Evolutionary conservation across 2,329 filamentous ascomycete genomes (phyloP).

Genomic region (Bipolaris oryzae): DNA sequence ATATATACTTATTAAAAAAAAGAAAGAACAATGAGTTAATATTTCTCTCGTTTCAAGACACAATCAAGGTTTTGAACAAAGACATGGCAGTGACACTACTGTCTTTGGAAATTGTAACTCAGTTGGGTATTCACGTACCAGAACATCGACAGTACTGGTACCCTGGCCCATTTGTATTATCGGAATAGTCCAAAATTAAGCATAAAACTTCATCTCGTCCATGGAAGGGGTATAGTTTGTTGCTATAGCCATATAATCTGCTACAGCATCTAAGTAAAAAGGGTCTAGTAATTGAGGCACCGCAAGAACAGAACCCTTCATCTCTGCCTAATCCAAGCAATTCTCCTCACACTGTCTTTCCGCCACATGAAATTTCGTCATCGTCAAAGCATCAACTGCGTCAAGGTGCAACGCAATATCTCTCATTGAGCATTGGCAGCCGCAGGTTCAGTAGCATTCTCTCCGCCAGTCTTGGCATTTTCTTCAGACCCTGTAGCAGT

Average conservation of each 20-base stretch:
- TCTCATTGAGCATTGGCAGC: constrained; percentile 14
- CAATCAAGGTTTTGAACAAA: too few species aligned
- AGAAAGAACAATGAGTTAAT: too few species aligned
- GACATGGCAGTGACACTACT: too few species aligned
- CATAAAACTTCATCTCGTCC: background rate
- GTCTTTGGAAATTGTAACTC: too few species aligned
- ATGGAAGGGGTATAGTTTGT: constrained; percentile 12
- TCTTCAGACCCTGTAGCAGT: constrained; percentile 17
- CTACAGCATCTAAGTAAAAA: constrained; percentile 12
- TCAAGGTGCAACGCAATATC: background rate
- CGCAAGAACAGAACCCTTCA: constrained; percentile 6
- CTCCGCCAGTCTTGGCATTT: background rate
- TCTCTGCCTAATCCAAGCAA: constrained; percentile 12
- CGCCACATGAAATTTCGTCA: constrained; percentile 18
- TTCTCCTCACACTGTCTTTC: constrained; percentile 22
- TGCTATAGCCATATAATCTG: constrained; percentile 3
- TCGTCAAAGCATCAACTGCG: constrained; percentile 7
- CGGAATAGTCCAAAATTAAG: too few species aligned
- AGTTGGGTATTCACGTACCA: too few species aligned
- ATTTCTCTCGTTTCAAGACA: too few species aligned
- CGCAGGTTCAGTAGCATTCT: constrained; percentile 14
- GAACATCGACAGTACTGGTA: too few species aligned
- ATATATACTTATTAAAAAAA: too few species aligned
- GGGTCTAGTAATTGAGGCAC: constrained; percentile 14
- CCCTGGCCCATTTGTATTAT: too few species aligned